Evolutionary conservation across 345 rosid species (phyloP).

Genomic region (Eucalyptus shirleyi): DNA sequence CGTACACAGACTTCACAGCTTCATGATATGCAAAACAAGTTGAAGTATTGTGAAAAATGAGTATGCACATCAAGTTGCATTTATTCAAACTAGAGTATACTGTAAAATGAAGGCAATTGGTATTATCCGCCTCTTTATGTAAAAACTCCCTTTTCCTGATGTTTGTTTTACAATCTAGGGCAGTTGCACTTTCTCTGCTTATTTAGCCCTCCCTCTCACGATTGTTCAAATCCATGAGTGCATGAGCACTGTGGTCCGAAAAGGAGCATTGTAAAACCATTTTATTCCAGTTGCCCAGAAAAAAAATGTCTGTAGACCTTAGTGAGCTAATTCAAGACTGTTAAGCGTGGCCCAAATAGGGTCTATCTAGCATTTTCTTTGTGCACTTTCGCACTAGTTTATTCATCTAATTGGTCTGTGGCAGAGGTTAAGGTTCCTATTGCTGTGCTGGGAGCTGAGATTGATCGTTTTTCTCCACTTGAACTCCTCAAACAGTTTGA

Average conservation of each 20-base stretch:
- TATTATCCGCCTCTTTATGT: neutral
- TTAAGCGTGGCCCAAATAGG: neutral
- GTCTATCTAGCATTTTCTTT: neutral
- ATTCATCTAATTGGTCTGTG: neutral
- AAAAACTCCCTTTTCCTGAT: neutral
- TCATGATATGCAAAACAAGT: neutral
- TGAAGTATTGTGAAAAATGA: neutral
- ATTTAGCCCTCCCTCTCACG: neutral
- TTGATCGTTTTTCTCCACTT: slow-evolving; percentile 19
- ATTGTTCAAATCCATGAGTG: neutral
- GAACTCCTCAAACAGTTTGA: slow-evolving; percentile 26
- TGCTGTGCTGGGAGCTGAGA: slow-evolving; percentile 26
- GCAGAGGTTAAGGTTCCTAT: slow-evolving; percentile 22
- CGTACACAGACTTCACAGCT: neutral
- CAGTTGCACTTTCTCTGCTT: neutral
- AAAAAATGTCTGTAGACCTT: neutral
- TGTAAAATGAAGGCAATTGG: neutral
- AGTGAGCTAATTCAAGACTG: neutral
- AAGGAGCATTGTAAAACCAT: neutral
- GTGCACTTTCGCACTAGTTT: neutral
- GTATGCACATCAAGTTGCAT: neutral
- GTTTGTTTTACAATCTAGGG: neutral
- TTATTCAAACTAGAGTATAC: neutral
- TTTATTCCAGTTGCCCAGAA: neutral
- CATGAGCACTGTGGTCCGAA: neutral